Percentiles rank a stretch among this genome's conserved stretches.
Evolutionary conservation across 805 yeast species (phyloP).

Genomic region (Sugiyamaella valdiviana): DNA sequence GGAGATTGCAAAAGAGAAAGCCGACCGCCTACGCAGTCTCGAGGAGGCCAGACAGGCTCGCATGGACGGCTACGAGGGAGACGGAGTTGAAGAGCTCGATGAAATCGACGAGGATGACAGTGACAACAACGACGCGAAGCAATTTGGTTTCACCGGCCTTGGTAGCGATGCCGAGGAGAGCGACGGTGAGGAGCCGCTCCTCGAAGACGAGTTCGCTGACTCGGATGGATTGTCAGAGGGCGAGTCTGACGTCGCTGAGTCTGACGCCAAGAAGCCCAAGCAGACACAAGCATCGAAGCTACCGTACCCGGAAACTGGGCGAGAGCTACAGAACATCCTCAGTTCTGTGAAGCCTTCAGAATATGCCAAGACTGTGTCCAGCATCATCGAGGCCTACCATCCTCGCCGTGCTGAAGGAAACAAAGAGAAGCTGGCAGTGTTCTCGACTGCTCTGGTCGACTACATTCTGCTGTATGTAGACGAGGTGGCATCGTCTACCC

Average conservation of each 20-base stretch:
- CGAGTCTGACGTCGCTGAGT: conserved; percentile 1
- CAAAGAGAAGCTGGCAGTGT: conserved; percentile 60
- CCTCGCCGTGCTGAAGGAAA: conserved; percentile 80
- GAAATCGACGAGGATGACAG: conserved; percentile 13
- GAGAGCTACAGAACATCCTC: neutral
- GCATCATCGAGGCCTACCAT: conserved; percentile 51
- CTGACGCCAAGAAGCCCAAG: conserved; percentile 5
- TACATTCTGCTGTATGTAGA: conserved; percentile 5
- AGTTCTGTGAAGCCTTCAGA: conserved; percentile 34
- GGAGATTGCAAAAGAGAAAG: conserved; percentile 34
- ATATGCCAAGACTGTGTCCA: conserved; percentile 48
- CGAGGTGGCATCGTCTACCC: neutral
- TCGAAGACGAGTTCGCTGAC: conserved; percentile 45
- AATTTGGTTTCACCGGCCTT: conserved; percentile 29
- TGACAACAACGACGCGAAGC: conserved; percentile 39
- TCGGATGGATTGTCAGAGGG: conserved; percentile 24
- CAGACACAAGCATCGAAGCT: neutral
- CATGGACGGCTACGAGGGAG: conserved; percentile 32
- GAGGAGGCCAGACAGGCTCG: conserved; percentile 33
- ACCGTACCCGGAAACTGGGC: conserved; percentile 5
- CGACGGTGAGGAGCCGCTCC: conserved; percentile 34
- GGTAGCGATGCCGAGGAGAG: conserved; percentile 19
- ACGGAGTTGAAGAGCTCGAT: conserved; percentile 30
- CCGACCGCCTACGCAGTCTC: conserved; percentile 27
- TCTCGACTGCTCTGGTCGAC: conserved; percentile 42